Conservation (phyloP, 495 filamentous ascomycete genomes). For the Barbatosphaeria neglecta region DNA sequence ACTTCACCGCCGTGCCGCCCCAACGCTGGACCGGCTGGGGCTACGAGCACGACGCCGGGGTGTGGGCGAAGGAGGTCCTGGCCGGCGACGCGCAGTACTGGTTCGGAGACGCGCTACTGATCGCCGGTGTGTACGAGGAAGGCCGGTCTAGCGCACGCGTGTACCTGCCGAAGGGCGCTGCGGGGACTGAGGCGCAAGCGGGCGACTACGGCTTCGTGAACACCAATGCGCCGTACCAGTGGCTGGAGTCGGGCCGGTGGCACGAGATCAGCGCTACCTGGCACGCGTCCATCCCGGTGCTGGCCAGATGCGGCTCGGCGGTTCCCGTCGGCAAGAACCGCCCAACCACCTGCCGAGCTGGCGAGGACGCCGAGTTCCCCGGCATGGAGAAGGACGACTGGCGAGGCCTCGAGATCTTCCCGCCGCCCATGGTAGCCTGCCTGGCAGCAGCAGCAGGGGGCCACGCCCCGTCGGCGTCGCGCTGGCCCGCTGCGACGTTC, state of each 20-base stretch:
- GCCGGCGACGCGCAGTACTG: constrained; percentile 57
- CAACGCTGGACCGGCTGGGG: constrained; percentile 62
- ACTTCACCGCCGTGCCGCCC: constrained; percentile 43
- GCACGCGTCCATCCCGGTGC: constrained; percentile 47
- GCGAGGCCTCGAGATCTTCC: constrained; percentile 53
- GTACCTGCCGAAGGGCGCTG: constrained; percentile 57
- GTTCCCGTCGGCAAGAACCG: constrained; percentile 46
- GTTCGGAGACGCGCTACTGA: constrained; percentile 54
- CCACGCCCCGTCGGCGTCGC: neutral
- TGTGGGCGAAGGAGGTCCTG: constrained; percentile 44
- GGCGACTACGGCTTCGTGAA: constrained; percentile 50
- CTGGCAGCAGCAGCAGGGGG: neutral
- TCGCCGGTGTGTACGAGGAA: constrained; percentile 54
- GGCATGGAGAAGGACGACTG: constrained; percentile 49
- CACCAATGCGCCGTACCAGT: constrained; percentile 47
- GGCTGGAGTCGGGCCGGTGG: constrained; percentile 49
- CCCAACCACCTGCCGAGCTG: constrained; percentile 45
- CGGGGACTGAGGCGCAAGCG: no score
- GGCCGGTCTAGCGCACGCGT: constrained; percentile 38
- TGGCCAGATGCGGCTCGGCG: constrained; percentile 48
- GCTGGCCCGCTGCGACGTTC: constrained; percentile 11
- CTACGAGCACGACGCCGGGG: constrained; percentile 49
- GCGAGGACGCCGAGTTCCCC: constrained; percentile 40
- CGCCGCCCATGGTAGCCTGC: constrained; percentile 23
- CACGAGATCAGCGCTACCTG: constrained; percentile 45